Evolutionary conservation across 805 yeast genomes (phyloP).

Genomic region (Metschnikowia anglica): DNA sequence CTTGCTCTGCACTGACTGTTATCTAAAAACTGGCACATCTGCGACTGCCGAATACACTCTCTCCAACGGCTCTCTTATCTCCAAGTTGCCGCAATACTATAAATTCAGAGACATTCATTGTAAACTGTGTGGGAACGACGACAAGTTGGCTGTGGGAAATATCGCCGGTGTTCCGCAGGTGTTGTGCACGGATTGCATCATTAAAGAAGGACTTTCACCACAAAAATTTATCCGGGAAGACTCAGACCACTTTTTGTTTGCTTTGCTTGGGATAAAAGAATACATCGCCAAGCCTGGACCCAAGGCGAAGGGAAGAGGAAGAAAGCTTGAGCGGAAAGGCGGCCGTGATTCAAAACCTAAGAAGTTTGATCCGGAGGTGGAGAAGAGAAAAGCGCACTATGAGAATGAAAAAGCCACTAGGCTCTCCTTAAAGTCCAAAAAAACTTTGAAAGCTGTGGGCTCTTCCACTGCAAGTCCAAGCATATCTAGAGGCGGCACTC

Average conservation of each 20-base stretch:
- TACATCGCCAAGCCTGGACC: constrained; percentile 24
- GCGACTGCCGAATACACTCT: constrained; percentile 52
- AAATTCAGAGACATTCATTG: constrained; percentile 54
- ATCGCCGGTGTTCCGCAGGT: constrained; percentile 26
- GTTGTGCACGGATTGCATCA: constrained; percentile 46
- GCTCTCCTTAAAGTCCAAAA: constrained; percentile 36
- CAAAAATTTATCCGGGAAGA: constrained; percentile 42
- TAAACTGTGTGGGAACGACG: constrained; percentile 42
- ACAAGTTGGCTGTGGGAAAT: constrained; percentile 37
- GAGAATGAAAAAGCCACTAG: constrained; percentile 32
- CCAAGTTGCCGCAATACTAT: constrained; percentile 46
- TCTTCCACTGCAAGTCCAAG: constrained; percentile 20
- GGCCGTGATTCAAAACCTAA: constrained; percentile 23
- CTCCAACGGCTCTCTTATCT: constrained; percentile 55
- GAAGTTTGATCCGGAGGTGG: constrained; percentile 30
- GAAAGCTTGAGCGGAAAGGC: constrained; percentile 32
- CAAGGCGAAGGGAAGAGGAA: constrained; percentile 31
- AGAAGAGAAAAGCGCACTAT: constrained; percentile 40
- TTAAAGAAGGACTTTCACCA: constrained; percentile 12
- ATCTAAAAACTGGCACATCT: constrained; percentile 36
- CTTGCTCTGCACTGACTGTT: constrained; percentile 48
- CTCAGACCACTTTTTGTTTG: constrained; percentile 47
- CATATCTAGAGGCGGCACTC: constrained; percentile 15
- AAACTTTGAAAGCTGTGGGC: constrained; percentile 41
- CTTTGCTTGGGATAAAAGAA: constrained; percentile 50